Percentiles rank a stretch among this genome's conserved stretches.
Evolutionary conservation across 163 green algal species (phyloP).

Genomic region (Scenedesmus sp.): DNA sequence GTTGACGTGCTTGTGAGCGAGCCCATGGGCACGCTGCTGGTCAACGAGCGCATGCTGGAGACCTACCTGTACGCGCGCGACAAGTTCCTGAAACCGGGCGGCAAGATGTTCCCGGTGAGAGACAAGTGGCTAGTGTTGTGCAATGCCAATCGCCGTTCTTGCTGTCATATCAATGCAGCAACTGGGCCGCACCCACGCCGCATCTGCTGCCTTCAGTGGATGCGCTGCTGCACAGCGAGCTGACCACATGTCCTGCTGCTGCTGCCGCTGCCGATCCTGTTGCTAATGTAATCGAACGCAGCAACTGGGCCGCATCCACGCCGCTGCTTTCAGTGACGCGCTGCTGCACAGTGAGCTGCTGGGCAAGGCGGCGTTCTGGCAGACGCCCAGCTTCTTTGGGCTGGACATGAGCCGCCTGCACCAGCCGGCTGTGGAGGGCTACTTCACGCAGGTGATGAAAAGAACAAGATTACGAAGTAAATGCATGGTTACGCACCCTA

Average conservation of each 20-base stretch:
- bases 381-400: constrained; percentile 87
- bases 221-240: not conserved
- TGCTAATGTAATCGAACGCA: constrained; percentile 32
- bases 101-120: constrained; percentile 93
- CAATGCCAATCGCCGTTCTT: not conserved
- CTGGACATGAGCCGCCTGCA: constrained; percentile 88
- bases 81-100: constrained; percentile 91
- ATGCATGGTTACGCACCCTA: no score
- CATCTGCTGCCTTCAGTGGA: not conserved
- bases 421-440: constrained; percentile 75
- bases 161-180: not conserved
- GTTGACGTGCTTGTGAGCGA: constrained; percentile 83
- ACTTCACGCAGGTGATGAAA: constrained; percentile 87
- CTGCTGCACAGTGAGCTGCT: constrained; percentile 86
- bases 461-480: no score
- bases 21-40: constrained; percentile 96
- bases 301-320: constrained; percentile 70
- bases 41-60: constrained; percentile 99
- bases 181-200: not conserved
- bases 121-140: not conserved
- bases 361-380: constrained; percentile 90
- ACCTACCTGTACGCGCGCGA: constrained; percentile 93
- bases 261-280: not conserved
- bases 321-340: constrained; percentile 89
- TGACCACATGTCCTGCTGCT: not conserved